Conservation (phyloP, 2,329 filamentous ascomycete genomes). For the Calonectria crousiana region DNA sequence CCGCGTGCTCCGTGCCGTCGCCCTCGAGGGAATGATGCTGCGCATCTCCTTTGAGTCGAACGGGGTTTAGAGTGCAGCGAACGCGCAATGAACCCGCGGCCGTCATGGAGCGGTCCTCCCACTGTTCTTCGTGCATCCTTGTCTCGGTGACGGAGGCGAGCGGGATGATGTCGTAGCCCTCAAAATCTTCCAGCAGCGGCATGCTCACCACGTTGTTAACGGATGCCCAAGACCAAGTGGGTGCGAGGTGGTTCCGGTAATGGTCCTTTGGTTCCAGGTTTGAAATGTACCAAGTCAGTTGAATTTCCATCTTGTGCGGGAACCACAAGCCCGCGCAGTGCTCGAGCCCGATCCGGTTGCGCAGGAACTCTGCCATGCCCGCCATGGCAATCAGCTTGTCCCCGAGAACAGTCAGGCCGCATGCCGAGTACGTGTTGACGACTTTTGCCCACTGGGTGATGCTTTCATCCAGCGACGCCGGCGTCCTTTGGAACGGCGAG, state of each 20-base stretch:
- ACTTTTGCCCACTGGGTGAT: slow-evolving; percentile 25
- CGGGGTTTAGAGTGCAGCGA: slow-evolving; percentile 18
- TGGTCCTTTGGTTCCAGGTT: not conserved
- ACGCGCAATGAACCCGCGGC: not conserved
- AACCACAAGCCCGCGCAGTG: slow-evolving; percentile 28
- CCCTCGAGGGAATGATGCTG: not conserved
- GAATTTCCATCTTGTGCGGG: slow-evolving; percentile 21
- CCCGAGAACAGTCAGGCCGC: slow-evolving; percentile 17
- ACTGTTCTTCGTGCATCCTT: not conserved
- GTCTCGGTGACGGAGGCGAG: slow-evolving; percentile 17
- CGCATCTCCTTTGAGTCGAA: not conserved
- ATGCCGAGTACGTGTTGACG: slow-evolving; percentile 24
- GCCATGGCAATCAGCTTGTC: slow-evolving; percentile 26
- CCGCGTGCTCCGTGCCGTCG: slow-evolving; percentile 10
- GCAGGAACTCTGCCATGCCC: slow-evolving; percentile 22
- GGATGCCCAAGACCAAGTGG: slow-evolving; percentile 28
- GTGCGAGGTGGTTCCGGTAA: slow-evolving; percentile 23
- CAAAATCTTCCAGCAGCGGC: slow-evolving; percentile 7
- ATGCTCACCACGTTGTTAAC: slow-evolving; percentile 17
- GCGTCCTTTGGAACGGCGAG: not conserved
- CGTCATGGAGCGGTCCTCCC: slow-evolving; percentile 6
- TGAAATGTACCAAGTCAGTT: slow-evolving; percentile 19
- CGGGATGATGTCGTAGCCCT: slow-evolving; percentile 12
- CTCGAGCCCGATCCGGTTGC: slow-evolving; percentile 10
- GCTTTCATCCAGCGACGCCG: not conserved